phyloP scores from a whole-genome alignment of 2,329 filamentous ascomycete genomes.

The Colletotrichum horii region DNA sequence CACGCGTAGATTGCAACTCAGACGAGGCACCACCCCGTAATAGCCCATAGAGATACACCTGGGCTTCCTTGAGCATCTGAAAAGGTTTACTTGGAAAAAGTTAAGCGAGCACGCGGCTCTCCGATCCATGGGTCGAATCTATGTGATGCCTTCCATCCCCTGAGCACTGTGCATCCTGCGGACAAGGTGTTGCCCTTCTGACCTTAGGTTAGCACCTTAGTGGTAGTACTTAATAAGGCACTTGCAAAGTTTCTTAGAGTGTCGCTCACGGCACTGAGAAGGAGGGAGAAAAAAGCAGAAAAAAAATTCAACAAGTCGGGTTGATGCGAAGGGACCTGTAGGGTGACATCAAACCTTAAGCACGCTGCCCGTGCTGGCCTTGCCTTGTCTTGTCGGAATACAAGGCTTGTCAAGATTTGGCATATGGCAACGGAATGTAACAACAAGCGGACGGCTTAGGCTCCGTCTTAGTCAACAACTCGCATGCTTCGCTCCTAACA shows the following conservation, averaged over 20 bases:
- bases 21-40: background rate
- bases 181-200: background rate
- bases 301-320: background rate
- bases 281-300: background rate
- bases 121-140: background rate
- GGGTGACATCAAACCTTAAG: constrained; percentile 18
- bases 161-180: background rate
- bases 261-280: background rate
- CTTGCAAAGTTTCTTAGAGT: background rate
- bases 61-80: background rate
- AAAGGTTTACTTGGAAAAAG: background rate
- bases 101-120: background rate
- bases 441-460: background rate
- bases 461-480: background rate
- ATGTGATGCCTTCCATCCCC: background rate
- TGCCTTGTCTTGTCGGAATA: background rate
- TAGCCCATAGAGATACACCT: background rate
- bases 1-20: background rate
- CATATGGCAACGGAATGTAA: background rate
- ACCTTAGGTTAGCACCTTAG: background rate
- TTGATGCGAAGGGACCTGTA: background rate
- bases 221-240: background rate
- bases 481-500: background rate
- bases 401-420: background rate
- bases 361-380: background rate